These are phyloP conservation scores for Mucor piriformis DNA, from an alignment of 371 early-diverging fungal species.

Conservation along the genomic window DNA sequence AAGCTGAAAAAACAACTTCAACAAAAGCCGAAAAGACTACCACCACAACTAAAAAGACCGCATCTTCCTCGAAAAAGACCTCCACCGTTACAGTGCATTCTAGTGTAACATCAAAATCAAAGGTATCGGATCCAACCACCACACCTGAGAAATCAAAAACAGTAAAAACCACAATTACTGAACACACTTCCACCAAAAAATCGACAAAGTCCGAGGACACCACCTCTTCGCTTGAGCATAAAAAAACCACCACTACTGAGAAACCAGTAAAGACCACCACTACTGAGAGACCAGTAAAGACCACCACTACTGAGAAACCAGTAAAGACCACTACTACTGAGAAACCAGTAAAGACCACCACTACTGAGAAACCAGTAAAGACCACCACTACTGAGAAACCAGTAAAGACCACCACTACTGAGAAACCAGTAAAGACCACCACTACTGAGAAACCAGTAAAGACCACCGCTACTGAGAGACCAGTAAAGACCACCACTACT, in stretches of 20 bases:
- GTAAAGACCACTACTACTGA: not conserved
- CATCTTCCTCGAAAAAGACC: constrained; percentile 2
- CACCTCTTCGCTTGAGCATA: too few relatives aligned
- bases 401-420: constrained; percentile 1
- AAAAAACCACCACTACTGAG: too few relatives aligned
- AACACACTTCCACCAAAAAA: too few relatives aligned
- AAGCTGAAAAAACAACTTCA: not conserved
- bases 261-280: too few relatives aligned
- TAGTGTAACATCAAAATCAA: too few relatives aligned
- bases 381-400: not conserved
- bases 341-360: not conserved
- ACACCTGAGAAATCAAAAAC: too few relatives aligned
- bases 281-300: too few relatives aligned
- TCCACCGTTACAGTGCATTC: constrained; percentile 7
- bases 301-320: too few relatives aligned
- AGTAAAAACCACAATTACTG: too few relatives aligned
- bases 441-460: not conserved
- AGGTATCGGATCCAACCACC: too few relatives aligned
- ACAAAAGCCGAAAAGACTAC: not conserved
- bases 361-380: constrained; percentile 1
- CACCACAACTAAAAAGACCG: constrained; percentile 9
- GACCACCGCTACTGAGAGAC: not conserved
- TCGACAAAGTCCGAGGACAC: too few relatives aligned
- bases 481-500: not conserved
- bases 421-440: not conserved